Percentiles rank a stretch among this genome's conserved stretches.
Conservation (phyloP, 768 basidiomycete species). For the Tylopilus felleus region DNA sequence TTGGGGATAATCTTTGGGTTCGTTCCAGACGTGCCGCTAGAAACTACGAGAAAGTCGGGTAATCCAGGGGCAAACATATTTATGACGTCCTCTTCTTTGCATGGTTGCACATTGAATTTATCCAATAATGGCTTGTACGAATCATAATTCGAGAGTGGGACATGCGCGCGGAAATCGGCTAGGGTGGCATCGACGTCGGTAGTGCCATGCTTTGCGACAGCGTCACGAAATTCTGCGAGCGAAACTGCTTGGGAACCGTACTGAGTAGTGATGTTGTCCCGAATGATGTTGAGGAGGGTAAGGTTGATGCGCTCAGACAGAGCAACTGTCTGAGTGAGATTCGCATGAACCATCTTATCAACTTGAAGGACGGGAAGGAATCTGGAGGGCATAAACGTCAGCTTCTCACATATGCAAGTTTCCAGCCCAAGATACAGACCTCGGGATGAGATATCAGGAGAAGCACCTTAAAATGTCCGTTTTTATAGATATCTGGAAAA, state of each 20-base stretch:
- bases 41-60: slow-evolving; percentile 6
- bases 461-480: neutral
- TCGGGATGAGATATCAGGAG: neutral
- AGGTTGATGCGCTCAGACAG: neutral
- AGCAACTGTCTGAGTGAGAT: neutral
- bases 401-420: neutral
- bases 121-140: slow-evolving; percentile 12
- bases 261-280: slow-evolving; percentile 9
- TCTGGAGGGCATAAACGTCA: neutral
- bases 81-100: slow-evolving; percentile 18
- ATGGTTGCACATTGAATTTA: slow-evolving; percentile 14
- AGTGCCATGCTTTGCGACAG: neutral
- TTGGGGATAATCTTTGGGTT: slow-evolving; percentile 7
- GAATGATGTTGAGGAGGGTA: slow-evolving; percentile 2
- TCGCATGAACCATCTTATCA: neutral
- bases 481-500: neutral
- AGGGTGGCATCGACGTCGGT: slow-evolving; percentile 4
- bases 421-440: neutral
- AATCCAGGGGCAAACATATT: slow-evolving; percentile 21
- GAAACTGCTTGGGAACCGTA: slow-evolving; percentile 1
- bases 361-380: neutral
- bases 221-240: slow-evolving; percentile 9
- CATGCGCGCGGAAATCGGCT: slow-evolving; percentile 3
- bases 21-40: slow-evolving; percentile 18
- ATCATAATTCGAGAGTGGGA: slow-evolving; percentile 13